Evolutionary conservation across 768 basidiomycete genomes (phyloP), one percentile per base, ranked within the genome.

Genomic region (Russula vinacea): DNA sequence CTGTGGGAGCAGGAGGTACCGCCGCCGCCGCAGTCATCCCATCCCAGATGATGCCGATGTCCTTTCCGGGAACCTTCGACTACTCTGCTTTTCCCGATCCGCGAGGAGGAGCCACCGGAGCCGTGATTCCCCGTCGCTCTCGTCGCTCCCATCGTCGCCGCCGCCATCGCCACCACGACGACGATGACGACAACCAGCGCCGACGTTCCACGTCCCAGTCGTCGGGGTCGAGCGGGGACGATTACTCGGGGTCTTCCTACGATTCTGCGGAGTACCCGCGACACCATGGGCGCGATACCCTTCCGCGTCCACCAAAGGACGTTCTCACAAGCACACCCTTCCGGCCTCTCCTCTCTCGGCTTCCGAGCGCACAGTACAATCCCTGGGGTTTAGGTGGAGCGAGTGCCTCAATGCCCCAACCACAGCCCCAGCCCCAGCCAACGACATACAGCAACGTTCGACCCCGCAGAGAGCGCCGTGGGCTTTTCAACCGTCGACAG

Each of bases 221-320:
- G 29, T 26, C 39, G 5, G 65, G 22, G 14, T 60, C 58, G 8
- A 45, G 29, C 39, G 26, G 0, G 5, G 39, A 40, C 9, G 66
- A 50, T 1, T 64, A 26, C 40, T 54, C 45, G 4, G 55, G 47
- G 2, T 63, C 58, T 7, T 64, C 62, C 10, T 56, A 60, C 22
- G 66, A 65, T 16, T 55, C 58, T 2, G 10, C 24, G 2, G 59
- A 44, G 1, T 64, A 67, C 26, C 17, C 50, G 5, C 66, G 52
- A 16, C 26, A 40, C 58, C 64, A 26, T 47, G 42, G 32, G 37
- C 24, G 19, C 50, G 88, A 91, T 70, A 88, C 87, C 5, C 82
- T 90, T 10, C 89, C 89, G 0, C 63, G 71, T 3, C 87, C 83
- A 0, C 89, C 89, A 0, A 74, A 74, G 35, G 83, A 89, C 70